These are phyloP conservation scores for Hyphodiscus sp. DNA, from an alignment of 2,329 filamentous ascomycete species.

Conservation along the genomic window DNA sequence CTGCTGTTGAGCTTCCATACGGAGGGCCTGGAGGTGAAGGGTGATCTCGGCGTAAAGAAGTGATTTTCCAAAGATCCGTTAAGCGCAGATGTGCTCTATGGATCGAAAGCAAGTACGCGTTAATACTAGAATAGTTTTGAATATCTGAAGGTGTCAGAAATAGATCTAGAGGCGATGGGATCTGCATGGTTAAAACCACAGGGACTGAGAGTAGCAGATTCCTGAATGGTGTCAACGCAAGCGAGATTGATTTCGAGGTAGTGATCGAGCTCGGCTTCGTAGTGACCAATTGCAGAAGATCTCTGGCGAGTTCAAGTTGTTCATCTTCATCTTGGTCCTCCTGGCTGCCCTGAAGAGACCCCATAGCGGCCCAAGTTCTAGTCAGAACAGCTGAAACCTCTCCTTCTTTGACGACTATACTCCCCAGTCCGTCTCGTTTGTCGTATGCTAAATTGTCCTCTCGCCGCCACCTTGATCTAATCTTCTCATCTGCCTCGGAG, in stretches of 20 bases:
- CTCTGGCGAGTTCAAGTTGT: constrained; percentile 73
- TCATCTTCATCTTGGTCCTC: constrained; percentile 69
- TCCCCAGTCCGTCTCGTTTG: constrained; percentile 52
- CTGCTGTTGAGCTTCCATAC: constrained; percentile 53
- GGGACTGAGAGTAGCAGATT: constrained; percentile 78
- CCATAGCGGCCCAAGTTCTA: constrained; percentile 73
- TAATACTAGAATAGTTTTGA: constrained; percentile 74
- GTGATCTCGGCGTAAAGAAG: constrained; percentile 68
- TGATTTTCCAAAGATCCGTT: constrained; percentile 81
- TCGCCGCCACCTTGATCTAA: constrained; percentile 66
- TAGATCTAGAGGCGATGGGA: constrained; percentile 76
- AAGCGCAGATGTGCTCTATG: constrained; percentile 80
- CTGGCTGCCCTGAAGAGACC: constrained; percentile 62
- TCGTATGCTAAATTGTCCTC: constrained; percentile 52
- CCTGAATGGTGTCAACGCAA: constrained; percentile 54
- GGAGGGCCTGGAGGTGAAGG: constrained; percentile 63
- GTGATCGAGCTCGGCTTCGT: constrained; percentile 40
- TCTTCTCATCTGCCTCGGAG: constrained; percentile 73
- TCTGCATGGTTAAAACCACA: constrained; percentile 61
- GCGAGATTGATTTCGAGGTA: constrained; percentile 27
- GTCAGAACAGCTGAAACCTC: constrained; percentile 73
- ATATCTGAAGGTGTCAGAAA: constrained; percentile 75
- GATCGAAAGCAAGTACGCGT: constrained; percentile 80
- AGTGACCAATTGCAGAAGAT: constrained; percentile 63
- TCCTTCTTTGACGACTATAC: constrained; percentile 73